Base-by-base conservation (phyloP, 257 asterid species). In the Penstemon barbatus region DNA sequence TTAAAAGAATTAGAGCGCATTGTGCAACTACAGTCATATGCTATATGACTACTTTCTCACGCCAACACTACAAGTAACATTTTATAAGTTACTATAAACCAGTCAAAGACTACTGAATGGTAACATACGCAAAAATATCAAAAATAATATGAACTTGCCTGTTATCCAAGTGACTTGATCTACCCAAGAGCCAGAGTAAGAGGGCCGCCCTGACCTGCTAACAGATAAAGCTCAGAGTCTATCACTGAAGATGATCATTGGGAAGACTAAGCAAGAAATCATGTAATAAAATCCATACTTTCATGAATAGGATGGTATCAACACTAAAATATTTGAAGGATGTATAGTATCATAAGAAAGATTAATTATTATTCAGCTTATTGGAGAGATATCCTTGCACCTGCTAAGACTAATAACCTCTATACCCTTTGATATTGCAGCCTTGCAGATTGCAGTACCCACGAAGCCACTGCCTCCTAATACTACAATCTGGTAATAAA, bases 381-480 rank as follows among this genome's bases (percentile, higher is more conserved):
- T 44, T 38, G 66, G 54, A 72, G 68, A 54, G 43, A 61, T 61
- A 71, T 43, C 80, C 43, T 64, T 42, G 73, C 74, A 94, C 99
- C 97, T 91, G 98, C 97, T 94, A 84, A 94, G 88, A 78, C 98
- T 91, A 72, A 81, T 79, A 78, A 89, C 99, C 62, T 94, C 99
- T 6, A 94, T 87, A 56, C 99, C 99, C 85, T 84, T 89, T 15
- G 95, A 83, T 42, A 91, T 85, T n/a, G 99, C 99, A 80, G 99
- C 98, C 84, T 87, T 94, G 84, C 97, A 94, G 69, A 91, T 86
- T 40, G 97, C 99, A 71, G 97, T 82, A 70, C 99, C 99, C 79
- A 94, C 97, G 72, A 94, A 94, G 64, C 99, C 99, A 51, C 87
- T 91, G 73, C 99, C 99, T 75, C 99, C 99, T 77, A 94, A 76